Evolutionary conservation across 176 grass and related monocot species (phyloP).

Genomic region (Zoysia japonica): DNA sequence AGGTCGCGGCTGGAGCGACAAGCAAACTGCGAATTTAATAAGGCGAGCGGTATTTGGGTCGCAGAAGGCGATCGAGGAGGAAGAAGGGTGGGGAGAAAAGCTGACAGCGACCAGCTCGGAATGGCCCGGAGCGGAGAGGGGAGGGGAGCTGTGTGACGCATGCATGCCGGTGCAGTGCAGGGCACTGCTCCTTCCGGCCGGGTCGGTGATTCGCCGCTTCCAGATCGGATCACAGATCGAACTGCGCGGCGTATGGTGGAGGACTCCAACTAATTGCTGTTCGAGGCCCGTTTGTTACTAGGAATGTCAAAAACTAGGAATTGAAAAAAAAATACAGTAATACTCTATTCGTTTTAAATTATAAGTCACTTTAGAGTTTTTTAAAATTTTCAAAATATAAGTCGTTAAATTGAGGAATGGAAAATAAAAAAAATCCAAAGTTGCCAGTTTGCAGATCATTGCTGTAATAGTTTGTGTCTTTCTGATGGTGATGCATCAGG

Average conservation of each 20-base stretch:
- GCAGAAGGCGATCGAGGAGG: neutral
- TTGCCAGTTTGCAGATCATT: too few species aligned
- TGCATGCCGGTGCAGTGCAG: slow-evolving; percentile 2
- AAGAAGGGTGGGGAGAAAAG: neutral
- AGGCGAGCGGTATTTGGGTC: neutral
- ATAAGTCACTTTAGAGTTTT: too few species aligned
- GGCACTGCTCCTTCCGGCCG: slow-evolving; percentile 5
- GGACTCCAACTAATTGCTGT: slow-evolving; percentile 8
- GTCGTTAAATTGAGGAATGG: too few species aligned
- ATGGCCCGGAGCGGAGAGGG: neutral
- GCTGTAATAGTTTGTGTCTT: too few species aligned
- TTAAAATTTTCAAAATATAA: too few species aligned
- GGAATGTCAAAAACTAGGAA: too few species aligned
- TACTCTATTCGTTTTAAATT: too few species aligned
- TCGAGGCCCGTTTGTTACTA: too few species aligned
- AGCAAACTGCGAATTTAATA: slow-evolving; percentile 18
- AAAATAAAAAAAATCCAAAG: too few species aligned
- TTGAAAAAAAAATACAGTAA: too few species aligned
- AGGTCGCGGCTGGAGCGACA: slow-evolving; percentile 21
- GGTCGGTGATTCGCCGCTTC: neutral
- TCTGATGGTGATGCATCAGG: too few species aligned
- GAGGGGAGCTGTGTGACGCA: neutral
- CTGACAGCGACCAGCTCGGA: slow-evolving; percentile 6
- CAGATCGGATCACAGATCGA: slow-evolving; percentile 19
- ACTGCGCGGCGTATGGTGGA: neutral